Conservation (phyloP, 352 stramenopile species). For the Globisporangium takayamanum region DNA sequence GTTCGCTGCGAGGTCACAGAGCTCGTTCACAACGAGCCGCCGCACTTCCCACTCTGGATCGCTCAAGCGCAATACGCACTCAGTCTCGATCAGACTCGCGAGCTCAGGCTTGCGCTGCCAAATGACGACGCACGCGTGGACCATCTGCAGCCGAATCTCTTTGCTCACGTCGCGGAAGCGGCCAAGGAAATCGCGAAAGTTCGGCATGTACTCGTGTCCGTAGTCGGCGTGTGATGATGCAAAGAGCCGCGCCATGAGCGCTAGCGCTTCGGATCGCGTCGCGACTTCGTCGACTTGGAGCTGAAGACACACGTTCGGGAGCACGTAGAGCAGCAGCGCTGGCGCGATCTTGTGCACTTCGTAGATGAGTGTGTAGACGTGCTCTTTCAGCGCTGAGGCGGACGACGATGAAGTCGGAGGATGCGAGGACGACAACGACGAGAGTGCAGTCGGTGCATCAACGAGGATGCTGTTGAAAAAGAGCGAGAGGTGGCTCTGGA, state of each 20-base stretch:
- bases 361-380: slow-evolving; percentile 81
- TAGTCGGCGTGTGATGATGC: slow-evolving; percentile 69
- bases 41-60: slow-evolving; percentile 84
- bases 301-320: slow-evolving; percentile 83
- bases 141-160: slow-evolving; percentile 82
- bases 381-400: slow-evolving; percentile 61
- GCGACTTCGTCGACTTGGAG: slow-evolving; percentile 83
- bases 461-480: slow-evolving; percentile 83
- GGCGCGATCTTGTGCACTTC: slow-evolving; percentile 77
- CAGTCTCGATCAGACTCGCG: slow-evolving; percentile 50
- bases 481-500: slow-evolving; percentile 62
- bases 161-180: slow-evolving; percentile 85
- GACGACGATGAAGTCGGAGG: slow-evolving; percentile 8
- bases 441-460: slow-evolving; percentile 29
- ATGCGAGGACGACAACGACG: neutral
- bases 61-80: slow-evolving; percentile 62
- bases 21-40: slow-evolving; percentile 63
- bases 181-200: slow-evolving; percentile 79
- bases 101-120: slow-evolving; percentile 69
- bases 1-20: slow-evolving; percentile 78
- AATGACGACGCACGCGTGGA: slow-evolving; percentile 62
- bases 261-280: slow-evolving; percentile 69
- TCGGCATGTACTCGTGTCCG: slow-evolving; percentile 72
- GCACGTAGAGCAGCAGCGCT: slow-evolving; percentile 68
- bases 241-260: slow-evolving; percentile 75